Conservation (phyloP, 2,329 filamentous ascomycete species). For the Cryphonectria parasitica region DNA sequence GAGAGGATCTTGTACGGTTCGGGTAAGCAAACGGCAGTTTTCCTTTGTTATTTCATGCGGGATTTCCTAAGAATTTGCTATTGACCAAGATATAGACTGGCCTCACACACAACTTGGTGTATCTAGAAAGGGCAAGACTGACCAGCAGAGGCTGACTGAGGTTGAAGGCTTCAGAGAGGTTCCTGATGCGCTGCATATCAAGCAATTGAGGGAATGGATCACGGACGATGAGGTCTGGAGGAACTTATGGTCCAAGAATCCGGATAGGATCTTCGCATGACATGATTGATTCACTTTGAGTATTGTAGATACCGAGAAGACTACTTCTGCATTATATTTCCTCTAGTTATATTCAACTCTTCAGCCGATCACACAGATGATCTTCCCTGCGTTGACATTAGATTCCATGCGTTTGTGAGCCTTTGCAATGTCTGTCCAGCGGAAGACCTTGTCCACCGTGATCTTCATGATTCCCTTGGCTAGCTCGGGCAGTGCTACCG, state of each 20-base stretch:
- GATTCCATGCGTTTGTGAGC: slow-evolving; percentile 3
- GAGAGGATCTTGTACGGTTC: slow-evolving; percentile 33
- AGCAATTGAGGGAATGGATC: slow-evolving; percentile 32
- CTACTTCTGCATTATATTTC: background rate
- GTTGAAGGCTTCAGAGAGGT: slow-evolving; percentile 32
- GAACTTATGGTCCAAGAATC: slow-evolving; percentile 33
- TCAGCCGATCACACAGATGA: background rate
- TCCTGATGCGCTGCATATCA: slow-evolving; percentile 30
- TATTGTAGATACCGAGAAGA: background rate
- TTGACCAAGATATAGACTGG: slow-evolving; percentile 28
- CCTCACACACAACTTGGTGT: slow-evolving; percentile 33
- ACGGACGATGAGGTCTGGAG: slow-evolving; percentile 32
- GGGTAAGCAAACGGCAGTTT: background rate
- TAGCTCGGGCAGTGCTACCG: background rate
- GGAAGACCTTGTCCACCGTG: background rate
- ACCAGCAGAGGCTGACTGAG: slow-evolving; percentile 32
- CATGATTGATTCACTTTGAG: background rate
- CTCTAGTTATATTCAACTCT: background rate
- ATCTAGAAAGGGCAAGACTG: slow-evolving; percentile 31
- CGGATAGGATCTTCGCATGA: slow-evolving; percentile 30
- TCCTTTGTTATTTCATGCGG: too few relatives aligned
- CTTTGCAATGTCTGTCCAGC: background rate
- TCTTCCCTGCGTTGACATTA: background rate
- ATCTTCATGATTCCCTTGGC: background rate
- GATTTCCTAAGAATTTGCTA: background rate